Conservation (phyloP, 2,329 filamentous ascomycete genomes). For the Macrophomina tecta region DNA sequence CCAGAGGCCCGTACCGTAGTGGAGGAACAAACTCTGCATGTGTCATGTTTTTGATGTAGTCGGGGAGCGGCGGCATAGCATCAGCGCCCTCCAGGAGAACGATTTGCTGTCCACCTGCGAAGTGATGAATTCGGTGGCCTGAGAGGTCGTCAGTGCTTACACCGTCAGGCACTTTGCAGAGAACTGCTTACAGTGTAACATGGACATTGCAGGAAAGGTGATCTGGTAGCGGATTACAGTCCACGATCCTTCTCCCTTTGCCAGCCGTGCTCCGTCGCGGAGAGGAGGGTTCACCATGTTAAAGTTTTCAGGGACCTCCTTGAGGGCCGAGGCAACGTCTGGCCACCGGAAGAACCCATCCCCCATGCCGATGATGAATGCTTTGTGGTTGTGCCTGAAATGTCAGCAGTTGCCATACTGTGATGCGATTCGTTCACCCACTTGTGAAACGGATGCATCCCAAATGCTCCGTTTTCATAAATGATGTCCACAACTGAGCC, state of each 20-base stretch:
- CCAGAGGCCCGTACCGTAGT: not conserved
- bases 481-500: not conserved
- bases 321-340: slow-evolving; percentile 60
- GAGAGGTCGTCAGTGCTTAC: not conserved
- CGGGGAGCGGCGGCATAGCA: slow-evolving; percentile 48
- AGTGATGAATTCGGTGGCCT: slow-evolving; percentile 46
- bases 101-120: slow-evolving; percentile 56
- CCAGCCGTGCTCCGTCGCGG: slow-evolving; percentile 54
- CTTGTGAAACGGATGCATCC: slow-evolving; percentile 43
- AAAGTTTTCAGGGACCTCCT: slow-evolving; percentile 55
- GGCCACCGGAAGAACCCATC: slow-evolving; percentile 56
- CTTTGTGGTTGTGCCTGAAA: slow-evolving; percentile 66
- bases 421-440: slow-evolving; percentile 27
- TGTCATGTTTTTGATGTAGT: slow-evolving; percentile 27
- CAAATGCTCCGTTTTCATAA: slow-evolving; percentile 33
- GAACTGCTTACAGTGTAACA: slow-evolving; percentile 55
- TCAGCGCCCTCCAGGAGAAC: slow-evolving; percentile 57
- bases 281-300: slow-evolving; percentile 63
- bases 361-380: slow-evolving; percentile 62
- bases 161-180: not conserved
- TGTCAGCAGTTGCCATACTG: not conserved
- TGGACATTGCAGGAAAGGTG: slow-evolving; percentile 53
- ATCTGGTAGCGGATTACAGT: slow-evolving; percentile 54
- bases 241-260: slow-evolving; percentile 41
- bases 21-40: not conserved